Conservation (phyloP, 1,139 yeast species). For the Saccharomycopsis crataegensis region DNA sequence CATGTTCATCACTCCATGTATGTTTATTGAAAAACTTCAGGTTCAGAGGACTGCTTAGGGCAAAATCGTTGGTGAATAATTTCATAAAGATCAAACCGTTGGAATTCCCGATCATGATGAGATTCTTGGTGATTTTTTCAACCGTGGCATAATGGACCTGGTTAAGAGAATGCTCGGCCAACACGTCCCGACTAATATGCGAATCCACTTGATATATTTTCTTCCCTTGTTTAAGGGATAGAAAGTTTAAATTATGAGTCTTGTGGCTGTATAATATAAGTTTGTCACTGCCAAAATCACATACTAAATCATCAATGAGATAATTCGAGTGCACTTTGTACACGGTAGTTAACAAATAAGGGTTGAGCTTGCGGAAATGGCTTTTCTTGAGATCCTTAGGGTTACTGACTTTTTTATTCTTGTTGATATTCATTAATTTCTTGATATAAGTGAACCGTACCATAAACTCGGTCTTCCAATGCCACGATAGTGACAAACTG, state of each 20-base stretch:
- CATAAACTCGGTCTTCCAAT: slow-evolving; percentile 15
- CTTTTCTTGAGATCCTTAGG: neutral
- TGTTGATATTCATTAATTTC: slow-evolving; percentile 7
- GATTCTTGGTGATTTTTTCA: slow-evolving; percentile 3
- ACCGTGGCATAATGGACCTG: neutral
- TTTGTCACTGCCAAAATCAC: slow-evolving; percentile 14
- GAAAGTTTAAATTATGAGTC: slow-evolving; percentile 5
- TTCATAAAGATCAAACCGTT: slow-evolving; percentile 13
- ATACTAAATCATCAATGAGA: slow-evolving; percentile 5
- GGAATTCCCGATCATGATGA: slow-evolving; percentile 7
- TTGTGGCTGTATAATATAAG: slow-evolving; percentile 9
- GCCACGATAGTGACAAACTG: slow-evolving; percentile 4
- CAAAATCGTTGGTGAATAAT: slow-evolving; percentile 6
- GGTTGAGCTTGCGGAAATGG: slow-evolving; percentile 3
- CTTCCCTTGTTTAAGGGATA: slow-evolving; percentile 14
- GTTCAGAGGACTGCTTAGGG: neutral
- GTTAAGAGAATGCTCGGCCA: neutral
- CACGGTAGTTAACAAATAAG: slow-evolving; percentile 8
- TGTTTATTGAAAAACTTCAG: neutral
- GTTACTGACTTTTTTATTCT: slow-evolving; percentile 1
- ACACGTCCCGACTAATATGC: neutral
- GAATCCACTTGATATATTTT: neutral
- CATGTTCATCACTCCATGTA: neutral
- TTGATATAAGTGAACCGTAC: slow-evolving; percentile 8
- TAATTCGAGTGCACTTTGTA: slow-evolving; percentile 9